Conservation (phyloP, 768 basidiomycete genomes). For the Calocybe gangraenosa region DNA sequence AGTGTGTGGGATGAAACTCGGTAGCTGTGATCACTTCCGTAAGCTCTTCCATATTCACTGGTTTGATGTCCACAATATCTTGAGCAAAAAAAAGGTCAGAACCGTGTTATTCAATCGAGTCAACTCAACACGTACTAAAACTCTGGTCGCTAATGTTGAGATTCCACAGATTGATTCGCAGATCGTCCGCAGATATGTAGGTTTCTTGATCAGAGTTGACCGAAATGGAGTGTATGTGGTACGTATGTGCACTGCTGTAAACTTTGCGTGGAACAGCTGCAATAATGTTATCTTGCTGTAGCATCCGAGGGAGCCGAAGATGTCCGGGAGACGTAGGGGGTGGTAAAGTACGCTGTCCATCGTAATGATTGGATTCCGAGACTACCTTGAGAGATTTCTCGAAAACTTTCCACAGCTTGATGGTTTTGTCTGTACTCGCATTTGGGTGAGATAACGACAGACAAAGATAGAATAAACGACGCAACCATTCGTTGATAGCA, state of each 20-base stretch:
- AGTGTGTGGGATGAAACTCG: constrained; percentile 96
- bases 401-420: constrained; percentile 99
- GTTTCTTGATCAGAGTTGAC: constrained; percentile 99
- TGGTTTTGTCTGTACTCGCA: constrained; percentile 82
- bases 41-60: constrained; percentile 99
- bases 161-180: constrained; percentile 98
- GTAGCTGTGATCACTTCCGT: constrained; percentile 99
- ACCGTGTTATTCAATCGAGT: no score
- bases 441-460: constrained; percentile 5
- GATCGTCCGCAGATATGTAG: constrained; percentile 98
- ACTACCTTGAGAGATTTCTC: constrained; percentile 96
- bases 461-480: constrained; percentile 10
- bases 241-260: constrained; percentile 98
- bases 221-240: constrained; percentile 99
- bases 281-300: constrained; percentile 95
- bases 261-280: constrained; percentile 98
- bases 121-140: constrained; percentile 70
- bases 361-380: constrained; percentile 91
- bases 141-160: constrained; percentile 97
- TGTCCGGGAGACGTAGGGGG: constrained; percentile 54
- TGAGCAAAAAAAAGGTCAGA: no score
- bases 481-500: constrained; percentile 94
- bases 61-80: constrained; percentile 99
- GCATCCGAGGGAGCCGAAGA: constrained; percentile 86
- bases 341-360: constrained; percentile 68